Evolutionary conservation across 2,329 filamentous ascomycete species (phyloP), one percentile per base, ranked within the genome.

Genomic region (Anisogramma anomala): DNA sequence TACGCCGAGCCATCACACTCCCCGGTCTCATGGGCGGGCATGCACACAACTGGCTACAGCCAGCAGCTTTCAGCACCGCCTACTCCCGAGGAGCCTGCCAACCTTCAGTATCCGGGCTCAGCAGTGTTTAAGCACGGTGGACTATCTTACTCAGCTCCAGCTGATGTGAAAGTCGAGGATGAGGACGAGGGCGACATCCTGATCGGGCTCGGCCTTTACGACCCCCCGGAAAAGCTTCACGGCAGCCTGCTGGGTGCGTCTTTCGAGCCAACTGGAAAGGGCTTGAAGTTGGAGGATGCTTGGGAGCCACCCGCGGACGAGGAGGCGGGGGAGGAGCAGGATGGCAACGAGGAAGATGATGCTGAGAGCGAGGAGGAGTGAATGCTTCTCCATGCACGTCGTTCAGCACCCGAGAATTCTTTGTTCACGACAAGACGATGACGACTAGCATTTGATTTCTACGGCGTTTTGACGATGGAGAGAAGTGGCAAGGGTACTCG

Each of bases 151-250:
- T 62, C 70, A 41, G 50, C 68, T 5, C 58, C 74, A 18, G 68
- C 71, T 23, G 68, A 74, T 28, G 55, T 63, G 9, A 26, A 40
- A 14, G 22, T n/a, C 10, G 66, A 73, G 35, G 74, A 76, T 20
- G 56, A 48, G 20, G 42, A 68, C 19, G 65, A 72, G 11, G 80
- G 77, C 27, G 82, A 87, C 53, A 80, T 86, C 45, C 68, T 89
- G 2, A 71, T 87, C n/a, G 84, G 84, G 15, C 80, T 91, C 72
- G 84, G 84, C 1, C 71, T 91, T 0, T 91, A 91, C 58, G 84
- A 86, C 52, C 65, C 74, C 4, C 82, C 82, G 0, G 79, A 79
- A 41, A 72, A 74, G 52, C 59, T 31, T 59, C 67, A 69, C 19
- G 32, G 41, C 18, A 33, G 44, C 17, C 57, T 83, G 14, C 59